Evolutionary conservation across 2,329 filamentous ascomycete genomes (phyloP).

Genomic region (Fusarium sp.): DNA sequence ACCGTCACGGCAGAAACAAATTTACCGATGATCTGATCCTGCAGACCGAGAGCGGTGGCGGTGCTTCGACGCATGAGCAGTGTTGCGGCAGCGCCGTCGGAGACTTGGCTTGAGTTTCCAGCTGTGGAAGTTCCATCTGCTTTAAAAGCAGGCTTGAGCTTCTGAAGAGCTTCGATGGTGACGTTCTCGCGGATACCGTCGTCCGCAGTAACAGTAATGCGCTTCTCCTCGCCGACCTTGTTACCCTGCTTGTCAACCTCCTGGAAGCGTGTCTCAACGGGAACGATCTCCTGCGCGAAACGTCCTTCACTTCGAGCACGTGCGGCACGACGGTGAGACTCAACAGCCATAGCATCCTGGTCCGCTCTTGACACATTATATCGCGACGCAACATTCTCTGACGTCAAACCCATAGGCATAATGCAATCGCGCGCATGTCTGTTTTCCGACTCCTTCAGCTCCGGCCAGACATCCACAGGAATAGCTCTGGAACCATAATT

Average conservation of each 20-base stretch:
- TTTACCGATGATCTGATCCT: conserved; percentile 78
- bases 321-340: conserved; percentile 79
- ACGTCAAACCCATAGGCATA: conserved; percentile 93
- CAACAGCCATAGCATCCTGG: conserved; percentile 84
- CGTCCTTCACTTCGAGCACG: conserved; percentile 74
- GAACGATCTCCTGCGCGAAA: conserved; percentile 84
- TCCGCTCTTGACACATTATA: conserved; percentile 80
- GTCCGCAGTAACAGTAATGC: conserved; percentile 78
- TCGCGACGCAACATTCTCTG: conserved; percentile 85
- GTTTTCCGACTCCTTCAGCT: conserved; percentile 70
- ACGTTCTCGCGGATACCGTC: conserved; percentile 82
- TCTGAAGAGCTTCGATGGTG: conserved; percentile 75
- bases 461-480: conserved; percentile 82
- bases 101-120: conserved; percentile 87
- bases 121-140: conserved; percentile 81
- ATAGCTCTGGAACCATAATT: conserved; percentile 91
- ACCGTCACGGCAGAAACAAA: conserved; percentile 82
- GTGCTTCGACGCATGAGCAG: conserved; percentile 88
- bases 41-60: conserved; percentile 77
- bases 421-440: conserved; percentile 85
- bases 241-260: conserved; percentile 71
- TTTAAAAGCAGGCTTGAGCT: conserved; percentile 88
- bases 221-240: conserved; percentile 65
- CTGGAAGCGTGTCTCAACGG: conserved; percentile 77
- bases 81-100: conserved; percentile 86